Evolutionary conservation across 1,284 basidiomycete genomes (phyloP).

Genomic region (Cutaneotrichosporon sp.): DNA sequence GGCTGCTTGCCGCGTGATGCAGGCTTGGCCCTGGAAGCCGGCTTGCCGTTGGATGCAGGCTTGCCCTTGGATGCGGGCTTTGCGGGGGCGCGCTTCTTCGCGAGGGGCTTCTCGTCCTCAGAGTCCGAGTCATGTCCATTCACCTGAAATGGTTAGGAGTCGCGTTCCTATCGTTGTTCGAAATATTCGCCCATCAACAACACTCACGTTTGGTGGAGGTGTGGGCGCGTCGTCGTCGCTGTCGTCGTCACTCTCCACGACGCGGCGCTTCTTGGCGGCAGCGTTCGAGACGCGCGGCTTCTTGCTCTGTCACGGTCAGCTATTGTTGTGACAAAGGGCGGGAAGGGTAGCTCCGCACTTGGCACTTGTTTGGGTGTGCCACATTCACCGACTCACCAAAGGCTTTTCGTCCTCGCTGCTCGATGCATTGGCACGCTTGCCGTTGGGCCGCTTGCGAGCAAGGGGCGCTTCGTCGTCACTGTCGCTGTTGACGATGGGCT

Average conservation of each 20-base stretch:
- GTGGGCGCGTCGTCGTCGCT: slow-evolving; percentile 30
- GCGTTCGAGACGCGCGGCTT: slow-evolving; percentile 26
- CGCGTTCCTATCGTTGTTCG: slow-evolving; percentile 8
- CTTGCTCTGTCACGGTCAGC: slow-evolving; percentile 29
- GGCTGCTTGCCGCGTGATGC: slow-evolving; percentile 51
- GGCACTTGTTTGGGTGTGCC: slow-evolving; percentile 1
- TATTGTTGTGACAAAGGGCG: background rate
- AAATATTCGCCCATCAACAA: slow-evolving; percentile 2
- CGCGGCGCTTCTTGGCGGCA: slow-evolving; percentile 38
- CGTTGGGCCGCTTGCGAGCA: slow-evolving; percentile 29
- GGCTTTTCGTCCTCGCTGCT: slow-evolving; percentile 50
- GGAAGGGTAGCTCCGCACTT: background rate
- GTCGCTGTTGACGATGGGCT: slow-evolving; percentile 18
- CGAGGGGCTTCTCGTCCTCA: slow-evolving; percentile 67
- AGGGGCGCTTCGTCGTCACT: slow-evolving; percentile 24
- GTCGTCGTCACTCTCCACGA: slow-evolving; percentile 41
- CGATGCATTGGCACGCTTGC: slow-evolving; percentile 31
- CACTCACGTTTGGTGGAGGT: slow-evolving; percentile 25
- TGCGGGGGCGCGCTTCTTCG: slow-evolving; percentile 58
- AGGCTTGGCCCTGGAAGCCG: slow-evolving; percentile 24
- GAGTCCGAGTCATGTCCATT: slow-evolving; percentile 25
- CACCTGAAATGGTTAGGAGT: background rate
- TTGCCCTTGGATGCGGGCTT: slow-evolving; percentile 52
- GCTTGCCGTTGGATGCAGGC: slow-evolving; percentile 25
- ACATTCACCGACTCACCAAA: slow-evolving; percentile 37